Evolutionary conservation across 2,329 filamentous ascomycete genomes (phyloP).

Genomic region (Fusarium humuli): DNA sequence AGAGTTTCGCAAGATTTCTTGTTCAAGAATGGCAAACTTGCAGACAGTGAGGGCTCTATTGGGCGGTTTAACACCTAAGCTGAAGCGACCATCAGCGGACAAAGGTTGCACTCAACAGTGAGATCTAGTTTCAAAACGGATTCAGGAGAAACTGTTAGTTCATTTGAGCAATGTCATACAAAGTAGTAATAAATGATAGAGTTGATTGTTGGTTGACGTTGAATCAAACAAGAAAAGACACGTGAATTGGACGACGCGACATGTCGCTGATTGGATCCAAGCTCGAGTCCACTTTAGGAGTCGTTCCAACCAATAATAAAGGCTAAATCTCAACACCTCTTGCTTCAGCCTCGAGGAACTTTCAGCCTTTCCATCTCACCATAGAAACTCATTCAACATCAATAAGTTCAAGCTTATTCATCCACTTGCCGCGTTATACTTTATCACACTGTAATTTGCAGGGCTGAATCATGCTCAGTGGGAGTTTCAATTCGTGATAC

Average conservation of each 20-base stretch:
- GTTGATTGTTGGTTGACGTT: not conserved
- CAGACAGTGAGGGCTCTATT: not conserved
- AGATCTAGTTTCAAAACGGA: not conserved
- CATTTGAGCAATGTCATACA: not conserved
- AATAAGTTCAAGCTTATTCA: slow-evolving; percentile 1
- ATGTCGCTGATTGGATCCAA: slow-evolving; percentile 21
- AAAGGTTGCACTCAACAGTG: not conserved
- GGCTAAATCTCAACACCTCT: slow-evolving; percentile 4
- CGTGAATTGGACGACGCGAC: slow-evolving; percentile 16
- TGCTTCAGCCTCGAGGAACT: slow-evolving; percentile 37
- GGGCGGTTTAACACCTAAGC: not conserved
- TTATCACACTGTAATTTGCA: slow-evolving; percentile 15
- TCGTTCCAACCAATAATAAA: slow-evolving; percentile 29
- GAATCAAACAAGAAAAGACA: not conserved
- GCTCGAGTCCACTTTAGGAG: slow-evolving; percentile 26
- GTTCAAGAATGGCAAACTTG: slow-evolving; percentile 3
- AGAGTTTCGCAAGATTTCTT: not conserved
- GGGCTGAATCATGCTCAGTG: slow-evolving; percentile 24
- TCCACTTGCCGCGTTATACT: slow-evolving; percentile 16
- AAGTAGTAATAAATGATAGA: not conserved
- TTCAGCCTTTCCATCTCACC: slow-evolving; percentile 42
- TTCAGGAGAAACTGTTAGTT: not conserved
- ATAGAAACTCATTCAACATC: slow-evolving; percentile 17
- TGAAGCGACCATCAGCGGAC: not conserved
- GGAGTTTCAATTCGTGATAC: not conserved